Evolutionary conservation across 2,329 filamentous ascomycete genomes (phyloP), one percentile per base, ranked within the genome.

Genomic region (Aspergillus tamarii): DNA sequence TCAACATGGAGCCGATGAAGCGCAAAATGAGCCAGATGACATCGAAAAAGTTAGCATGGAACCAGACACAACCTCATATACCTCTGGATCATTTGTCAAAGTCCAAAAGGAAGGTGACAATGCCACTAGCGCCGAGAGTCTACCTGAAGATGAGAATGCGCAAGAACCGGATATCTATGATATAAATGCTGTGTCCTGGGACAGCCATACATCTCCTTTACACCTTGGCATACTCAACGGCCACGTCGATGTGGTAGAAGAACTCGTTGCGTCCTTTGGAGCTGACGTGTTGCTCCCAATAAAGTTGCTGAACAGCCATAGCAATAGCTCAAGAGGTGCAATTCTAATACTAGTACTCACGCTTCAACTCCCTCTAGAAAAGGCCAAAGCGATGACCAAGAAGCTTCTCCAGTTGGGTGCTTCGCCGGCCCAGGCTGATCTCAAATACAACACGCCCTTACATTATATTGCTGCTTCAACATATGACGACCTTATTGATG

Each of bases 161-260:
- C 84, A 89, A 11, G 90, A 91, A 23, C 91, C 92, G 0, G 92
- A 96, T 76, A 85, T 94, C 59, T 94, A 91, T 74, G 88, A 95
- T 68, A 84, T 94, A 64, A 89, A 96, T 67, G 85, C 90, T 1
- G 74, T 91, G n/a, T 87, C 91, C 1, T 96, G 93, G 93, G 92
- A 96, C 70, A 85, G 84, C 6, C 87, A 89, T 5, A 87, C 88
- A 62, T 91, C 90, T 14, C 88, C 93, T 1, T 82, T 96, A 6
- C 93, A 96, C 74, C 84, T 93, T 32, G 93, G 93, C 9, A 93
- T 96, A 64, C 75, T 91, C 1, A 86, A 87, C 64, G 92, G 91
- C 0, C 89, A 94, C 67, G 81, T 85, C 30, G 84, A 90, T 4
- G 85, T 88, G 12, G 91, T 94, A 16, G 86, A 89, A 62, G 76